These are phyloP conservation scores for Boletus calvinii DNA, from an alignment of 1,284 basidiomycete genomes.

Conservation along the genomic window DNA sequence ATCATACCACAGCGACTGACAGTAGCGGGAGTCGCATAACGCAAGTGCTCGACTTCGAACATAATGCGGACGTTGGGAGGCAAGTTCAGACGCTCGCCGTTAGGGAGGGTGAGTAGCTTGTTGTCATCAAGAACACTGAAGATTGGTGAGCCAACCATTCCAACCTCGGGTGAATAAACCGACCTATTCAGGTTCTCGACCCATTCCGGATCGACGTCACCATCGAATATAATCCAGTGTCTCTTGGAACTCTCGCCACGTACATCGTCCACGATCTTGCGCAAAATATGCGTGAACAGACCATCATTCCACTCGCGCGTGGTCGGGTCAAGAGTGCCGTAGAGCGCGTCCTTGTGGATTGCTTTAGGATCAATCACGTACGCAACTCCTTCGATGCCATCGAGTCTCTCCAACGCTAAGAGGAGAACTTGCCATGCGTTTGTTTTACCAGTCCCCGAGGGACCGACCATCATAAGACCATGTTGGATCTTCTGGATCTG, in stretches of 20 bases:
- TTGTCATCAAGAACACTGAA: constrained; percentile 97
- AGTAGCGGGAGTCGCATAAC: constrained; percentile 96
- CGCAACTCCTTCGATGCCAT: constrained; percentile 88
- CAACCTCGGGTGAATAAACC: constrained; percentile 24
- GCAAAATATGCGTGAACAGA: constrained; percentile 95
- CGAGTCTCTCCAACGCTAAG: constrained; percentile 86
- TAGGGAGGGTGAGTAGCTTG: constrained; percentile 95
- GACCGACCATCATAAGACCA: constrained; percentile 99
- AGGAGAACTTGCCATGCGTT: constrained; percentile 96
- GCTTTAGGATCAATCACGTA: constrained; percentile 99
- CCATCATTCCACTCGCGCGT: constrained; percentile 99
- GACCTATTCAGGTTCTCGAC: constrained; percentile 99
- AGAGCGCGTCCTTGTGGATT: constrained; percentile 97
- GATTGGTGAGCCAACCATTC: constrained; percentile 12
- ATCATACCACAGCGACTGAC: constrained; percentile 99
- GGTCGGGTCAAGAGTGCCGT: constrained; percentile 95
- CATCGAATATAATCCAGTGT: constrained; percentile 99
- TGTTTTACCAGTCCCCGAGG: constrained; percentile 96
- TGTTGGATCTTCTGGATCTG: constrained; percentile 99
- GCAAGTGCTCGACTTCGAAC: constrained; percentile 99
- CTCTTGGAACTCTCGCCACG: constrained; percentile 96
- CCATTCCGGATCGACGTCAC: constrained; percentile 99
- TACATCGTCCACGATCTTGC: constrained; percentile 98
- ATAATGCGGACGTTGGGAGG: constrained; percentile 98
- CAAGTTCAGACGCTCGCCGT: constrained; percentile 96